Evolutionary conservation across 2,329 filamentous ascomycete genomes (phyloP), one percentile per base, ranked within the genome.

Genomic region (Cryphonectria naterciae): DNA sequence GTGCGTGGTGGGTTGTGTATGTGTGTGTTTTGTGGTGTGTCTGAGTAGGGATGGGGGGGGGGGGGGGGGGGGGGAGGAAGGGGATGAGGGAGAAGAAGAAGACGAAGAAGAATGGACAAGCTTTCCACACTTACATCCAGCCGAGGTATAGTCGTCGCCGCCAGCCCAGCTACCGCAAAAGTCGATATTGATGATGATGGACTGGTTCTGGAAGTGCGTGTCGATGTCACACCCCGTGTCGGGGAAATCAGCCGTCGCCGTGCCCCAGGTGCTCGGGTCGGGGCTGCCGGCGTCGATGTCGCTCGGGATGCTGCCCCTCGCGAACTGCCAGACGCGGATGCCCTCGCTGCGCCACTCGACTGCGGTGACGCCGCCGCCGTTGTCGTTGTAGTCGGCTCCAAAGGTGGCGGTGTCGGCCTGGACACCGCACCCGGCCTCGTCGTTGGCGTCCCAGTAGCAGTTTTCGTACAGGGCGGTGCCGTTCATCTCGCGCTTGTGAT

Each of bases 151-250:
- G 46, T 81, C 79, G 3, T 79, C 43, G 25, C 70, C 64, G 62
- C 85, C 85, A 4, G 85, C 86, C 74, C 87, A 82, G 56, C 85
- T 78, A 0, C 90, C 90, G 74, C 90, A 92, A 10, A 92, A 79
- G 77, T 90, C 87, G 73, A 92, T 91, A 75, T 92, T 91, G 58
- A 85, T 85, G 73, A 92, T 85, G 74, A 92, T 91, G 74, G 87
- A 89, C 77, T 90, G 86, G 75, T 92, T 92, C 68, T 79, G 82
- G 78, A 92, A 92, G 75, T 91, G 88, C 4, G 80, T 81, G 7
- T 79, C 78, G 65, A 92, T 87, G 71, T 89, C 81, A 79, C 90
- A 92, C 62, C 86, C 78, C 0, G 89, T 92, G 74, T 81, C 84
- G 19, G 90, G 90, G 77, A 92, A 92, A 72, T 92, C 90, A 1